Evolutionary conservation across 805 yeast species (phyloP).

Genomic region (Teunomyces cretensis): DNA sequence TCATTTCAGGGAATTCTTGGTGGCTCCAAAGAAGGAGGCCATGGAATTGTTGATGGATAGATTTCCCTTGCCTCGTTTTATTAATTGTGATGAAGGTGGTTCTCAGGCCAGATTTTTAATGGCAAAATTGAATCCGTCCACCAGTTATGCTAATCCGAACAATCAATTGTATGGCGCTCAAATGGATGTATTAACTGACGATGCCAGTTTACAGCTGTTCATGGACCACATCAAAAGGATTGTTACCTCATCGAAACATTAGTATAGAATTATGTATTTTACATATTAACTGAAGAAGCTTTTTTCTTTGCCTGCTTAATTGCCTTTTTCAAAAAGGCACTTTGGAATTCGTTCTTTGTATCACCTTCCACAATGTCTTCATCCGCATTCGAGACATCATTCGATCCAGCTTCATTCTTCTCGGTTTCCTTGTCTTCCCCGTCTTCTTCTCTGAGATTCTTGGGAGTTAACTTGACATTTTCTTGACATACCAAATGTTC

Average conservation of each 20-base stretch:
- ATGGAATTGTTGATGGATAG: constrained; percentile 63
- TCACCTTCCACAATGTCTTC: constrained; percentile 17
- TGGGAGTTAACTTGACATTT: constrained; percentile 20
- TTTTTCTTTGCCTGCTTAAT: constrained; percentile 13
- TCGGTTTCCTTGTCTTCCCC: constrained; percentile 18
- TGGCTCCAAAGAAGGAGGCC: constrained; percentile 63
- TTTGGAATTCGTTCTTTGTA: constrained; percentile 3
- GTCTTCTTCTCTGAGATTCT: constrained; percentile 10
- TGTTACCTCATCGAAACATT: constrained; percentile 16
- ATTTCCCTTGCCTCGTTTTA: constrained; percentile 70
- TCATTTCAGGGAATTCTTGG: constrained; percentile 58
- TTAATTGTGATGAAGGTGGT: constrained; percentile 74
- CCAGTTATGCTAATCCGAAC: constrained; percentile 45
- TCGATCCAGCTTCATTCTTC: constrained; percentile 13
- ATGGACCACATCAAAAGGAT: constrained; percentile 52
- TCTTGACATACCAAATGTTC: constrained; percentile 38
- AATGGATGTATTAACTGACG: constrained; percentile 54
- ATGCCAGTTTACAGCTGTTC: constrained; percentile 54
- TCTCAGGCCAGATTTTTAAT: constrained; percentile 71
- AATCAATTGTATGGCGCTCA: constrained; percentile 25
- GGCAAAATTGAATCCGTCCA: constrained; percentile 69
- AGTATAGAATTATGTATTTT: neutral
- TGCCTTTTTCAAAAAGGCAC: constrained; percentile 13
- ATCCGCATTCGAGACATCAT: neutral
- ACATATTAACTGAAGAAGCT: neutral